A percentile compares a stretch with the other conserved stretches of the same genome.
Evolutionary conservation across 768 basidiomycete genomes (phyloP).

Genomic region (Rhizopogon sp.): DNA sequence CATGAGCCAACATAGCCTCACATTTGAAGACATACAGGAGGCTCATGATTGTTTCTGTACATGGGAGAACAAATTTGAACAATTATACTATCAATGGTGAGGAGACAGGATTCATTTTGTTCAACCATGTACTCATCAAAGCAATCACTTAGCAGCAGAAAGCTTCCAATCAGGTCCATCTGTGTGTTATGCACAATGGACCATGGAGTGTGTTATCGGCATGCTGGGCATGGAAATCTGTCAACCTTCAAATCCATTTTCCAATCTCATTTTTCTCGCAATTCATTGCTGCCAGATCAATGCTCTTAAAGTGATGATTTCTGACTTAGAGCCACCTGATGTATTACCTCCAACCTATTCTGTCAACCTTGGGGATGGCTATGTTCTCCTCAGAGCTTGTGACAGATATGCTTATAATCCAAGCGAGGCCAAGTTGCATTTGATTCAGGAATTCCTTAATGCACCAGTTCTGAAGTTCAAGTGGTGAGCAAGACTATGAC

Average conservation of each 20-base stretch:
- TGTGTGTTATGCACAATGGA: conserved; percentile 22
- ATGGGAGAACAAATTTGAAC: conserved; percentile 25
- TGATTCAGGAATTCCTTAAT: not conserved
- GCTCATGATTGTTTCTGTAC: conserved; percentile 11
- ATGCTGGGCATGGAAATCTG: conserved; percentile 20
- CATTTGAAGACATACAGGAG: conserved; percentile 6
- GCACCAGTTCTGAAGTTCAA: not conserved
- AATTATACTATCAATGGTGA: conserved; percentile 17
- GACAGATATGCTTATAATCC: not conserved
- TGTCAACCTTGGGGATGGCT: not conserved
- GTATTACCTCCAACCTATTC: not conserved
- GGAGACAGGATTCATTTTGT: conserved; percentile 23
- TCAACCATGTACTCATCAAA: conserved; percentile 19
- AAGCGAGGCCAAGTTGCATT: not conserved
- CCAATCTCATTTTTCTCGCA: conserved; percentile 22
- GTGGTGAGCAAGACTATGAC: conserved; percentile 14
- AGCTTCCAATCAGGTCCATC: conserved; percentile 9
- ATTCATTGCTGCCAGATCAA: conserved; percentile 16
- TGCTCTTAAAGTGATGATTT: conserved; percentile 11
- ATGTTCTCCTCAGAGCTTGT: not conserved
- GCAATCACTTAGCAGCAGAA: conserved; percentile 16
- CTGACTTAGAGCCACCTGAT: conserved; percentile 3
- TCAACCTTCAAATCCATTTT: conserved; percentile 19
- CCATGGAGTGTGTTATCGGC: conserved; percentile 21
- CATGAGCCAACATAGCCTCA: conserved; percentile 15